A percentile compares a stretch with the other conserved stretches of the same genome.
Evolutionary conservation across 2,329 filamentous ascomycete genomes (phyloP).

Genomic region (Chaetothyriales sp.): DNA sequence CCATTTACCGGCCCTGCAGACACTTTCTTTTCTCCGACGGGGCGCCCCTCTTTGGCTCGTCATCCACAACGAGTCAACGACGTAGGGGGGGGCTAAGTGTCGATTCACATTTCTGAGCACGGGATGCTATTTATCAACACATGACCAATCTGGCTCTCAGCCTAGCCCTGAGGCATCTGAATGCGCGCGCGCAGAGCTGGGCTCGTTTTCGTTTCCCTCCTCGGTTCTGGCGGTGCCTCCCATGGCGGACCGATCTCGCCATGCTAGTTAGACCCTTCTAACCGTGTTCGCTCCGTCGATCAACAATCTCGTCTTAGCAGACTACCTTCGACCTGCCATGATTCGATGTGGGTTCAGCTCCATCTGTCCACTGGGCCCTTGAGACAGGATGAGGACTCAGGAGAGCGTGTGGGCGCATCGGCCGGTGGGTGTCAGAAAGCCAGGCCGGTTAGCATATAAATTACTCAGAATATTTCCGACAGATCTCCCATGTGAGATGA

Average conservation of each 20-base stretch:
- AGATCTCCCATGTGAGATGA: not conserved
- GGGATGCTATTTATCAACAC: not conserved
- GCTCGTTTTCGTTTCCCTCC: not conserved
- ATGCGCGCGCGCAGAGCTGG: not conserved
- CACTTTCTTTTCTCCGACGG: not conserved
- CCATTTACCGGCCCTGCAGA: not conserved
- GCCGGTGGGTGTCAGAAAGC: not conserved
- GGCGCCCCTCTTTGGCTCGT: not conserved
- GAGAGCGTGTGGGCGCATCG: not conserved
- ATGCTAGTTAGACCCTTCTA: not conserved
- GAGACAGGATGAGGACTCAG: not conserved
- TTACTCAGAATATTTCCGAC: not conserved
- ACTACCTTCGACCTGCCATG: not conserved
- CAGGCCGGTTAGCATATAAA: no score
- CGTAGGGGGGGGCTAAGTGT: not conserved
- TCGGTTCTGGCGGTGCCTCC: not conserved
- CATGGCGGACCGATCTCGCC: not conserved
- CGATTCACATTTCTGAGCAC: not conserved
- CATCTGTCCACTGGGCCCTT: not conserved
- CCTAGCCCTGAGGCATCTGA: not conserved
- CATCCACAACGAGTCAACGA: not conserved
- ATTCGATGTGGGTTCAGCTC: not conserved
- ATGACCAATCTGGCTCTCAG: not conserved
- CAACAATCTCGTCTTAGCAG: not conserved
- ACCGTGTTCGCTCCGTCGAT: not conserved